A percentile compares a stretch with the other conserved stretches of the same genome.
These are phyloP conservation scores for Hypoxylon sp. DNA, from an alignment of 2,329 filamentous ascomycete species.

Conservation along the genomic window DNA sequence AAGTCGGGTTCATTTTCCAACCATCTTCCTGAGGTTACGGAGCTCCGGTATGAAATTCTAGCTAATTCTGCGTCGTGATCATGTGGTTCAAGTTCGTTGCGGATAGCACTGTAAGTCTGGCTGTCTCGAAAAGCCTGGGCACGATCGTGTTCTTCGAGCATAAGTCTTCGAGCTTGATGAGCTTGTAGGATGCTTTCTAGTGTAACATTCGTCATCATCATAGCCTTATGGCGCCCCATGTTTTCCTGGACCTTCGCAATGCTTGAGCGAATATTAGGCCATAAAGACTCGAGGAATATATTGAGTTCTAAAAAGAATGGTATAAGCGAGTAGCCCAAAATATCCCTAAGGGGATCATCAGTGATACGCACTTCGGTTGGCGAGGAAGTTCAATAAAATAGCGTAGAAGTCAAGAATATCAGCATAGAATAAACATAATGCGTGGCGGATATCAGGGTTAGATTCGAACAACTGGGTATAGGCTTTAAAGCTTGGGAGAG, in stretches of 20 bases:
- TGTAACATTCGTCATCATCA: conserved; percentile 31
- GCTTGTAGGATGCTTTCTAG: conserved; percentile 25
- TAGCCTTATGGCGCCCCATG: conserved; percentile 32
- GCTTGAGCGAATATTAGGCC: conserved; percentile 34
- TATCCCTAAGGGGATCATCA: not conserved
- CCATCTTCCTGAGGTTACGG: conserved; percentile 27
- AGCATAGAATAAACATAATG: conserved; percentile 29
- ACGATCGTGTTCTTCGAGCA: conserved; percentile 27
- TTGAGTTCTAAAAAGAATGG: conserved; percentile 14
- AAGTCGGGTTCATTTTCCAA: conserved; percentile 22
- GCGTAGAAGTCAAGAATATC: conserved; percentile 37
- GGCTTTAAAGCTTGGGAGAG: conserved; percentile 31
- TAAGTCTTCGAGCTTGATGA: conserved; percentile 18
- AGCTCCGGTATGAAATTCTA: conserved; percentile 18
- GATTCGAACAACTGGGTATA: conserved; percentile 32
- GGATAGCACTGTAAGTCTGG: conserved; percentile 23
- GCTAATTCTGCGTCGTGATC: conserved; percentile 11
- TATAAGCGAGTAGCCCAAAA: not conserved
- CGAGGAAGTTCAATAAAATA: conserved; percentile 31
- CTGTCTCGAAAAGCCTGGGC: conserved; percentile 25
- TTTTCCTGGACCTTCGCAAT: conserved; percentile 34
- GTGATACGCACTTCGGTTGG: conserved; percentile 21
- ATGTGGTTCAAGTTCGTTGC: conserved; percentile 28
- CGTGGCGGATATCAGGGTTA: conserved; percentile 21
- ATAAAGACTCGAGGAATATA: conserved; percentile 28